phyloP scores from a whole-genome alignment of 768 basidiomycete genomes.

The Fistulinella prunicolor region DNA sequence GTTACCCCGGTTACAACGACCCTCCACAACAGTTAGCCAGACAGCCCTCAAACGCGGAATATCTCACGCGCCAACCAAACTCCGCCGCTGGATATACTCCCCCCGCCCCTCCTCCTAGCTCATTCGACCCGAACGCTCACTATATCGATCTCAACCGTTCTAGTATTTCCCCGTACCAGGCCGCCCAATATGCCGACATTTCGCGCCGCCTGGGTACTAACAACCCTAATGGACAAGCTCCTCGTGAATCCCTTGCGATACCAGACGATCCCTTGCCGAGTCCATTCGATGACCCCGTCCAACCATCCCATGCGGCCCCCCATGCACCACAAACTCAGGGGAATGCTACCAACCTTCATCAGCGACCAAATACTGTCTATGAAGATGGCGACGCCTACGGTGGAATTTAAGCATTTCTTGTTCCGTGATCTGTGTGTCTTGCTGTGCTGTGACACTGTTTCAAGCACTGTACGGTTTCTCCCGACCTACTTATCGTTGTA shows the following conservation, averaged over 20 bases:
- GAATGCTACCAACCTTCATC: conserved; percentile 17
- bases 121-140: conserved; percentile 33
- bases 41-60: conserved; percentile 23
- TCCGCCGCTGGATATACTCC: conserved; percentile 13
- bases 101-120: conserved; percentile 3
- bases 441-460: conserved; percentile 9
- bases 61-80: conserved; percentile 21
- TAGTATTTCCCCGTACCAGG: conserved; percentile 74
- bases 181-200: conserved; percentile 71
- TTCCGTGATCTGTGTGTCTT: conserved; percentile 2
- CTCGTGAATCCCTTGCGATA: conserved; percentile 15
- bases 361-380: conserved; percentile 50
- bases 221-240: conserved; percentile 21
- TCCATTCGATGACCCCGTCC: conserved; percentile 27
- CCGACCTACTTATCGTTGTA: conserved; percentile 23
- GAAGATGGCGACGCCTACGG: conserved; percentile 68
- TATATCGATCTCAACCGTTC: conserved; percentile 66
- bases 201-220: conserved; percentile 48
- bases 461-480: conserved; percentile 19
- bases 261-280: conserved; percentile 25
- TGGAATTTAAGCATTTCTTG: conserved; percentile 46
- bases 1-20: conserved; percentile 25
- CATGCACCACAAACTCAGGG: conserved; percentile 8
- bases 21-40: conserved; percentile 25
- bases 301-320: conserved; percentile 14